Evolutionary conservation across 2,329 filamentous ascomycete species (phyloP), one percentile per base, ranked within the genome.

Genomic region (Pseudogymnoascus sp.): DNA sequence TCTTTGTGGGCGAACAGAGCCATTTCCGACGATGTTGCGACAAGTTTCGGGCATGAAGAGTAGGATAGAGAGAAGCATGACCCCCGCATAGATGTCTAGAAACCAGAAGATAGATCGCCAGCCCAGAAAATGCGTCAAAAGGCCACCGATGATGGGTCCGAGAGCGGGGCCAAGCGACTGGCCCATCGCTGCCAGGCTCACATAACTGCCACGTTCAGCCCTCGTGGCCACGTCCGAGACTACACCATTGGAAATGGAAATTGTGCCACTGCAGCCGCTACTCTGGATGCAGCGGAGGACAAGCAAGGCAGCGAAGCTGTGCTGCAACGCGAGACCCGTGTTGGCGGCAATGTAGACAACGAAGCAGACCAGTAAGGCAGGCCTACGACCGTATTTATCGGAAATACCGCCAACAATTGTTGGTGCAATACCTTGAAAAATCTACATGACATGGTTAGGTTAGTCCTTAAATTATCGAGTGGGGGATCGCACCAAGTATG

Each of bases 151-250:
- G 0, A 81, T 74, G 0, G 82, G 81, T 0, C 78, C 80, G 7
- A 83, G 64, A 0, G 78, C 77, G 5, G 78, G 79, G 0, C 76
- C 78, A 19, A 81, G 70, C 68, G 71, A 71, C 65, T 41, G 6
- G 65, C 69, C 23, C 63, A 60, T 41, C 66, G 65, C 58, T 33
- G 85, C 81, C 67, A 84, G 78, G 58, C 83, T 87, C 76, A 92
- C 87, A 70, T 88, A 92, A 59, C 81, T 86, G 64, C 87, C 69
- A 62, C 70, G 75, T 69, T 90, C 86, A 1, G 80, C 81, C 1
- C 81, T 80, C 0, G 83, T 87, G 5, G 83, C 78, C 6, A 88
- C 76, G 69, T 91, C 88, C 0, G 83, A 83, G 1, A 90, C 79
- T 0, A 89, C 81, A 0, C 82, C 87, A 26, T 76, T 75, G 0